A percentile compares a stretch with the other conserved stretches of the same genome.
Evolutionary conservation across 805 yeast species (phyloP).

Genomic region (Starmerella geochares): DNA sequence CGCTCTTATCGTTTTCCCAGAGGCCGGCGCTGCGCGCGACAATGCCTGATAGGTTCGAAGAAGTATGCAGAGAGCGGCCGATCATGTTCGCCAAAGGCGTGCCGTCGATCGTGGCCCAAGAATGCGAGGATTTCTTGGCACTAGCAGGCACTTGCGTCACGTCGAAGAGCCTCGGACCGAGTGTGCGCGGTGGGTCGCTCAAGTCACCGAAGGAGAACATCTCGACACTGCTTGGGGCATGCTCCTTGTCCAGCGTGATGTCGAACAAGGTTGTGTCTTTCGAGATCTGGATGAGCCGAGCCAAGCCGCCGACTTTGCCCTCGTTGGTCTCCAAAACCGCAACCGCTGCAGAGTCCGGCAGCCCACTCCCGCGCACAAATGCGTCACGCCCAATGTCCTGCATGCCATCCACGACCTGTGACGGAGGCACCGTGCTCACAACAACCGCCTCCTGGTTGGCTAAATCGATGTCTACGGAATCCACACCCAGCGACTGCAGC

Average conservation of each 20-base stretch:
- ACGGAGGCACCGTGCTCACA: constrained; percentile 64
- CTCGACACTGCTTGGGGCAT: constrained; percentile 45
- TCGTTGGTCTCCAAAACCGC: constrained; percentile 65
- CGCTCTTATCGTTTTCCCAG: constrained; percentile 91
- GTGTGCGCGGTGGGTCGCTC: constrained; percentile 39
- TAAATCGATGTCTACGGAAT: constrained; percentile 47
- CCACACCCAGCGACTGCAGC: constrained; percentile 40
- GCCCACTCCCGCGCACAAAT: constrained; percentile 83
- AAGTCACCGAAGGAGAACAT: constrained; percentile 66
- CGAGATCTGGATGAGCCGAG: constrained; percentile 64
- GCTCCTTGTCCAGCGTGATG: constrained; percentile 44
- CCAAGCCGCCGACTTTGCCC: constrained; percentile 73
- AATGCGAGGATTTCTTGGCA: not conserved
- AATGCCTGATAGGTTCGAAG: constrained; percentile 54
- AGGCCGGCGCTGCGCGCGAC: constrained; percentile 94
- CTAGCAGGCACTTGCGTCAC: not conserved
- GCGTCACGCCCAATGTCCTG: constrained; percentile 77
- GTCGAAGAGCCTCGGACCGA: constrained; percentile 22
- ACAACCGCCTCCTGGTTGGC: constrained; percentile 53
- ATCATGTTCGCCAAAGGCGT: constrained; percentile 16
- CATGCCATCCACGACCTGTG: constrained; percentile 55
- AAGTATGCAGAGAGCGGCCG: constrained; percentile 24
- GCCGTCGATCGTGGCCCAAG: constrained; percentile 13
- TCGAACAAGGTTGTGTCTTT: constrained; percentile 54
- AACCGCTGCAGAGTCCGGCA: constrained; percentile 80